Percentiles rank a stretch among this genome's conserved stretches.
These are phyloP conservation scores for Candida buenavistaensis DNA, from an alignment of 1,139 yeast genomes.

Conservation along the genomic window DNA sequence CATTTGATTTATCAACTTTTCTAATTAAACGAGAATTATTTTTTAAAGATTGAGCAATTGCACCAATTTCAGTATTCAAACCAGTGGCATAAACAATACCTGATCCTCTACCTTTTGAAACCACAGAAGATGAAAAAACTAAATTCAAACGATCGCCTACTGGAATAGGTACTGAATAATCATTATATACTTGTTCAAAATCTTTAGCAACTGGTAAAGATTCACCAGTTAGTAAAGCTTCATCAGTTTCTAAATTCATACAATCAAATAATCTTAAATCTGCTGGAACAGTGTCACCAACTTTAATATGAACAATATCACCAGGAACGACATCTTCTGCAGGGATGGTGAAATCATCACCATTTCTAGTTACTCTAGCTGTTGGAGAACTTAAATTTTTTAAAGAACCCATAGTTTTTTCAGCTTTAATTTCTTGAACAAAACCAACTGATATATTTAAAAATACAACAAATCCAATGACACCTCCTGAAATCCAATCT, in stretches of 20 bases:
- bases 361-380: slow-evolving; percentile 68
- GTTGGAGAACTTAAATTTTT: slow-evolving; percentile 70
- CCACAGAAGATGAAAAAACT: slow-evolving; percentile 71
- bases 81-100: slow-evolving; percentile 73
- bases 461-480: slow-evolving; percentile 67
- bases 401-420: slow-evolving; percentile 78
- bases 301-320: slow-evolving; percentile 63
- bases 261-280: slow-evolving; percentile 63
- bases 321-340: slow-evolving; percentile 77
- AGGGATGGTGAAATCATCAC: slow-evolving; percentile 57
- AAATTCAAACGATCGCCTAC: slow-evolving; percentile 78
- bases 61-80: slow-evolving; percentile 72
- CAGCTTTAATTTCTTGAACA: slow-evolving; percentile 71
- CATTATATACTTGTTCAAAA: slow-evolving; percentile 38
- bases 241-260: slow-evolving; percentile 76
- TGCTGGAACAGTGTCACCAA: slow-evolving; percentile 82
- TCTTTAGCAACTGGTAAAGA: slow-evolving; percentile 69
- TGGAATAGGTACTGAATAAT: slow-evolving; percentile 44
- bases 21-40: slow-evolving; percentile 17
- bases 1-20: slow-evolving; percentile 23
- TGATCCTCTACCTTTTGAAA: slow-evolving; percentile 73
- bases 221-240: slow-evolving; percentile 80
- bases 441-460: slow-evolving; percentile 72
- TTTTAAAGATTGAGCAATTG: slow-evolving; percentile 68
- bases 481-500: slow-evolving; percentile 87